These are phyloP conservation scores for Fusarium staphyleae DNA, from an alignment of 2,329 filamentous ascomycete species.

Conservation along the genomic window DNA sequence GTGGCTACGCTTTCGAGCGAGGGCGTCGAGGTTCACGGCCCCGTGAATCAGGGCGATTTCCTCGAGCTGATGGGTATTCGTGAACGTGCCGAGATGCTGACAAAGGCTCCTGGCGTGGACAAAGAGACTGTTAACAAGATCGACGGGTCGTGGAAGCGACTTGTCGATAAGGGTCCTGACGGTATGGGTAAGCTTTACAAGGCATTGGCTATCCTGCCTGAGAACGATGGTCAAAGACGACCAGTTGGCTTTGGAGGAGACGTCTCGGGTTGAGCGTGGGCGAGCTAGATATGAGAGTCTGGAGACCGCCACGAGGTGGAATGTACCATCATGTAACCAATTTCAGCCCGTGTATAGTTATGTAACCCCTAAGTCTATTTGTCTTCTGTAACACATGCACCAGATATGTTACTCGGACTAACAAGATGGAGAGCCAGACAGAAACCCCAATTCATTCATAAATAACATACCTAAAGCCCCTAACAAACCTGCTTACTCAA, in stretches of 20 bases:
- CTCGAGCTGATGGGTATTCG: slow-evolving; percentile 81
- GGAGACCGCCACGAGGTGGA: neutral
- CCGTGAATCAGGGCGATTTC: slow-evolving; percentile 84
- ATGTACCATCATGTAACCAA: slow-evolving; percentile 25
- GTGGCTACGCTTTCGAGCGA: slow-evolving; percentile 76
- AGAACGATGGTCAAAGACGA: slow-evolving; percentile 73
- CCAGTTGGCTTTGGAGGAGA: slow-evolving; percentile 93
- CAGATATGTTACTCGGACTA: neutral
- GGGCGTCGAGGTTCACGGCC: slow-evolving; percentile 90
- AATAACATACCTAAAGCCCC: slow-evolving; percentile 20
- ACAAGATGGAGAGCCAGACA: slow-evolving; percentile 8
- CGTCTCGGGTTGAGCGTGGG: slow-evolving; percentile 44
- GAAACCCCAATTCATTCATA: slow-evolving; percentile 31
- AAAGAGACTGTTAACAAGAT: slow-evolving; percentile 65
- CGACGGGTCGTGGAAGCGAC: slow-evolving; percentile 76
- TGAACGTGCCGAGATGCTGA: slow-evolving; percentile 75
- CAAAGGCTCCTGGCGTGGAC: slow-evolving; percentile 52
- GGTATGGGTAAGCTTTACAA: slow-evolving; percentile 98
- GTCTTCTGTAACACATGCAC: slow-evolving; percentile 11
- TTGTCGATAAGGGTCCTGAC: slow-evolving; percentile 81
- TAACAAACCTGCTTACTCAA: slow-evolving; percentile 21
- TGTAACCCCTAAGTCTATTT: slow-evolving; percentile 12
- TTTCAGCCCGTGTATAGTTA: slow-evolving; percentile 9
- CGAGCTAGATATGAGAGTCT: neutral
- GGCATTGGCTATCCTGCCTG: slow-evolving; percentile 86